Evolutionary conservation across 116 monocot species (phyloP).

Genomic region (Cymodocea nodosa): DNA sequence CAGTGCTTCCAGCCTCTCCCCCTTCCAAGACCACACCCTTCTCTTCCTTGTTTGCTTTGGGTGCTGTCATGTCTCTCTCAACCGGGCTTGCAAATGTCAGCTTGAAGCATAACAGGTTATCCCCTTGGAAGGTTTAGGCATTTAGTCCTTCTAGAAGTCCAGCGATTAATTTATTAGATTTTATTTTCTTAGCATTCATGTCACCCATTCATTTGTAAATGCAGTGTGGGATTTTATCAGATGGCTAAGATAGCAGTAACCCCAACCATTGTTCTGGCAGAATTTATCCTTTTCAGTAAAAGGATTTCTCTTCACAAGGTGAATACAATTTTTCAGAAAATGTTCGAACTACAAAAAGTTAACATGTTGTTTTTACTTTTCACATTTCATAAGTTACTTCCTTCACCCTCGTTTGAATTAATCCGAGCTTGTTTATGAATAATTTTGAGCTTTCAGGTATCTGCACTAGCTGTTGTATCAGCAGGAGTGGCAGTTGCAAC

Average conservation of each 20-base stretch:
- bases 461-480: slow-evolving; percentile 59
- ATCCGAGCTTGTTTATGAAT: too few species aligned
- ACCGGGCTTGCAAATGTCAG: slow-evolving; percentile 91
- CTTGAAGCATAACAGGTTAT: slow-evolving; percentile 88
- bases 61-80: slow-evolving; percentile 90
- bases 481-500: slow-evolving; percentile 85
- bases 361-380: too few species aligned
- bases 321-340: too few species aligned
- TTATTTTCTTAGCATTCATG: neutral
- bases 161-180: too few species aligned
- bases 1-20: slow-evolving; percentile 69
- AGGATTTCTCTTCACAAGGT: slow-evolving; percentile 66
- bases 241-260: slow-evolving; percentile 97
- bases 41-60: slow-evolving; percentile 82
- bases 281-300: slow-evolving; percentile 66
- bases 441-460: slow-evolving; percentile 30
- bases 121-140: neutral
- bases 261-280: slow-evolving; percentile 80
- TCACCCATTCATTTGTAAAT: neutral
- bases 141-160: neutral
- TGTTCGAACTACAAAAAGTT: too few species aligned
- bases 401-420: too few species aligned
- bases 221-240: slow-evolving; percentile 93
- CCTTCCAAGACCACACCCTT: slow-evolving; percentile 82
- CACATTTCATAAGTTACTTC: too few species aligned